phyloP scores from a whole-genome alignment of 768 basidiomycete genomes.

The Rhizopogon vulgaris region DNA sequence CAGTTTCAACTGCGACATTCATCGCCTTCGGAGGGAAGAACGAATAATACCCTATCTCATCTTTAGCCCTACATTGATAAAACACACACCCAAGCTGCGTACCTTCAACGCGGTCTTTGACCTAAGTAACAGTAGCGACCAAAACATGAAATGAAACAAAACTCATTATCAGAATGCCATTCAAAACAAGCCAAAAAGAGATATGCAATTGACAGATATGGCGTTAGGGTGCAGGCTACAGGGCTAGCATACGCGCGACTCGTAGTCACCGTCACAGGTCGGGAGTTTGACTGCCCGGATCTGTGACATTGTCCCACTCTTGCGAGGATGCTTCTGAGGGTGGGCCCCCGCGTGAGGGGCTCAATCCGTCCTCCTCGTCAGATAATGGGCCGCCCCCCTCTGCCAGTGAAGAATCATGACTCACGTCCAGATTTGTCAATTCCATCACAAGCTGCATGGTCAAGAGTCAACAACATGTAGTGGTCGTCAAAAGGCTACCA shows the following conservation, averaged over 20 bases:
- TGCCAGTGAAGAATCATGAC: constrained; percentile 45
- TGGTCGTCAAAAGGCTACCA: not conserved
- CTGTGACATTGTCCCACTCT: constrained; percentile 86
- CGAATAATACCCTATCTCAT: constrained; percentile 62
- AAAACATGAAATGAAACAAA: constrained; percentile 23
- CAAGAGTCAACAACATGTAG: constrained; percentile 5
- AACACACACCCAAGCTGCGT: constrained; percentile 31
- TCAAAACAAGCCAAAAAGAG: constrained; percentile 13
- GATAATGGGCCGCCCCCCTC: constrained; percentile 21
- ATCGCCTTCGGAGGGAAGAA: constrained; percentile 67
- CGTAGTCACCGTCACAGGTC: constrained; percentile 34
- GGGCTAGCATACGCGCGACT: constrained; percentile 20
- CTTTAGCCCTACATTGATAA: constrained; percentile 10
- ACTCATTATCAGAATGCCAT: constrained; percentile 52
- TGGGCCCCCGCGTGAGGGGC: constrained; percentile 57
- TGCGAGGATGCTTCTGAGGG: constrained; percentile 86
- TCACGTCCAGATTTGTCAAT: constrained; percentile 85
- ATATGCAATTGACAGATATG: constrained; percentile 11
- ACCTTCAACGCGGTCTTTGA: constrained; percentile 70
- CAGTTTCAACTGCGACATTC: constrained; percentile 55
- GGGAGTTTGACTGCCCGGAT: constrained; percentile 55
- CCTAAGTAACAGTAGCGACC: constrained; percentile 33
- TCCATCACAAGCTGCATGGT: constrained; percentile 61
- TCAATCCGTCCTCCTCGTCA: constrained; percentile 50
- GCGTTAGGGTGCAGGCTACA: constrained; percentile 16